A percentile compares a stretch with the other conserved stretches of the same genome.
Conservation (phyloP, 2,329 filamentous ascomycete species). For the Diaporthe batatas region DNA sequence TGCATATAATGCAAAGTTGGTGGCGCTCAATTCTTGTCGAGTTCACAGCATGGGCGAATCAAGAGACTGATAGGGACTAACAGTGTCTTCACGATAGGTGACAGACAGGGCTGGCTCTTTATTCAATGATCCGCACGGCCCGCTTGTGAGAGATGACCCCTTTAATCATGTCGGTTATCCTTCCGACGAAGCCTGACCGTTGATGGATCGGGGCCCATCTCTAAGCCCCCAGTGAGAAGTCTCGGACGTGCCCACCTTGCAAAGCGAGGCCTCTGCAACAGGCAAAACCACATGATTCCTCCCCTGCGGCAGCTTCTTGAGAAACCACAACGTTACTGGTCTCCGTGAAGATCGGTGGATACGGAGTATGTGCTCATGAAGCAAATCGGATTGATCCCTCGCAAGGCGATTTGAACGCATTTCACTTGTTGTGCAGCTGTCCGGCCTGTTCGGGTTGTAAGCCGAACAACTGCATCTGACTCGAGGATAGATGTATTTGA, state of each 20-base stretch:
- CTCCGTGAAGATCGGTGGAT: neutral
- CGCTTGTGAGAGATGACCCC: slow-evolving; percentile 12
- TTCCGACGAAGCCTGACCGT: slow-evolving; percentile 21
- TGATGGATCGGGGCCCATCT: slow-evolving; percentile 27
- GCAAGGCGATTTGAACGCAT: neutral
- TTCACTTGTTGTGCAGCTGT: neutral
- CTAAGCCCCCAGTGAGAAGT: slow-evolving; percentile 11
- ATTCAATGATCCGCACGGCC: slow-evolving; percentile 3
- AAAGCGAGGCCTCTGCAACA: neutral
- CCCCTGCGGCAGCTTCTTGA: neutral
- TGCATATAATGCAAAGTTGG: slow-evolving; percentile 1
- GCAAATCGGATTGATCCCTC: neutral
- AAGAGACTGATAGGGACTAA: slow-evolving; percentile 4
- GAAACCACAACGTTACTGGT: neutral
- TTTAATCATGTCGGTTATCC: slow-evolving; percentile 25
- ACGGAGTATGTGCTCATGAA: neutral
- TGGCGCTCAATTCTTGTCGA: neutral
- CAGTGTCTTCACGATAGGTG: neutral
- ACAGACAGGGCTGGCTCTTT: neutral
- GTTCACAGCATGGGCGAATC: neutral
- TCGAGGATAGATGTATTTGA: slow-evolving; percentile 11
- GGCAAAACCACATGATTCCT: neutral
- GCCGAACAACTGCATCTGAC: slow-evolving; percentile 4
- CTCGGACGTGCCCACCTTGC: slow-evolving; percentile 30
- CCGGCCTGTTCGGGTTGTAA: neutral